Evolutionary conservation across 345 rosid genomes (phyloP).

Genomic region (Adansonia digitata): DNA sequence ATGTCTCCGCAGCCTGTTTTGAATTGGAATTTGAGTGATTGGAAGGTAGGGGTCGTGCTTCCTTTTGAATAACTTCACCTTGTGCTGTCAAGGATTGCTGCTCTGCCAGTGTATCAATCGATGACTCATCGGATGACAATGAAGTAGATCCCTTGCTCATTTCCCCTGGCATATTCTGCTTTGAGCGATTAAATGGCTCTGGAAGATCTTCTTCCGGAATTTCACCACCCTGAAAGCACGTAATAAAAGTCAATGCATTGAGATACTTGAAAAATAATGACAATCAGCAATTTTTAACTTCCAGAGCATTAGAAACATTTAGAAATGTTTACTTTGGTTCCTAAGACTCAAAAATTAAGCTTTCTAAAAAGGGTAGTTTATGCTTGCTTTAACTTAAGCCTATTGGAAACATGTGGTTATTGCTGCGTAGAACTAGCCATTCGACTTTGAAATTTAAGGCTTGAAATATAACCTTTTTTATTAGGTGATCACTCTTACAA

Average conservation of each 20-base stretch:
- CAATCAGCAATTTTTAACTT: not conserved
- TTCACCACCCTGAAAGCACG: conserved; percentile 55
- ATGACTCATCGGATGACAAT: conserved; percentile 15
- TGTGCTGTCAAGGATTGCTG: conserved; percentile 7
- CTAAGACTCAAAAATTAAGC: not conserved
- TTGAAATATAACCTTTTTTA: no score
- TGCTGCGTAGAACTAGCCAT: not conserved
- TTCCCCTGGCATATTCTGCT: conserved; percentile 13
- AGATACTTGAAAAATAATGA: not conserved
- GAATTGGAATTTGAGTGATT: not conserved
- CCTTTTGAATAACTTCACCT: not conserved
- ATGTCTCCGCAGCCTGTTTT: conserved; percentile 4
- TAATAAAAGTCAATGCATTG: not conserved
- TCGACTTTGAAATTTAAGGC: not conserved
- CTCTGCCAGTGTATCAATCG: conserved; percentile 7
- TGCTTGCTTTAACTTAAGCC: not conserved
- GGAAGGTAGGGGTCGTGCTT: not conserved
- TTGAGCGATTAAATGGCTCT: conserved; percentile 47
- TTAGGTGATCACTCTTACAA: not conserved
- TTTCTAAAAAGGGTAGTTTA: not conserved
- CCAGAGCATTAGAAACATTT: not conserved
- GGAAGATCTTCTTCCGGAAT: conserved; percentile 71
- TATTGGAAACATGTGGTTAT: not conserved
- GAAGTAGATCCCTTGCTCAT: not conserved
- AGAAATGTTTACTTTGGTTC: not conserved